A percentile compares a stretch with the other conserved stretches of the same genome.
Evolutionary conservation across 2,329 filamentous ascomycete species (phyloP).

Genomic region (Diaporthe sp.): DNA sequence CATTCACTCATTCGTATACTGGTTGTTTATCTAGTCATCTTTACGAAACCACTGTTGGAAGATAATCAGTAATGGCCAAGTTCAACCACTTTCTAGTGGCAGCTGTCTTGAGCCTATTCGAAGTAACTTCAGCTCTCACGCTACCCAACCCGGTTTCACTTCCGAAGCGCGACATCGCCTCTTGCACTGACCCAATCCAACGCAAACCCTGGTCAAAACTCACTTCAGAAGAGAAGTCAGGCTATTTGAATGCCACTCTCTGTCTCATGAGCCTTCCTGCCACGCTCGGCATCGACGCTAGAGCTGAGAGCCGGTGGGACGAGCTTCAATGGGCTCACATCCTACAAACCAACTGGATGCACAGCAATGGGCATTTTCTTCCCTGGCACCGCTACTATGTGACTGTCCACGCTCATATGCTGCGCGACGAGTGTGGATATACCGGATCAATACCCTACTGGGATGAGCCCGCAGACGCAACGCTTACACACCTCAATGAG

Average conservation of each 20-base stretch:
- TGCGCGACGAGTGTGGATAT: conserved; percentile 49
- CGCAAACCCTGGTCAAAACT: conserved; percentile 6
- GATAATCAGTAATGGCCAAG: neutral
- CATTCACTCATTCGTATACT: neutral
- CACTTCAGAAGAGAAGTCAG: neutral
- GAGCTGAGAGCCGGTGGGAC: conserved; percentile 23
- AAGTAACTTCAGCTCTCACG: neutral
- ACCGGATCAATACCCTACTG: conserved; percentile 50
- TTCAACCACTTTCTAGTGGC: neutral
- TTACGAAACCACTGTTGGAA: neutral
- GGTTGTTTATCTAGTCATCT: neutral
- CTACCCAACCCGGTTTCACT: neutral
- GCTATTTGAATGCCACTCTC: conserved; percentile 17
- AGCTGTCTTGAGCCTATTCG: neutral
- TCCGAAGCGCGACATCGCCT: neutral
- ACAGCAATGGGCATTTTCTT: conserved; percentile 47
- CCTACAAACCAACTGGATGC: conserved; percentile 40
- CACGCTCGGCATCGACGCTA: neutral
- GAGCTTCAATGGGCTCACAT: conserved; percentile 19
- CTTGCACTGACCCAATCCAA: conserved; percentile 4
- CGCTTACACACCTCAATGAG: conserved; percentile 34
- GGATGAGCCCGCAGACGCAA: conserved; percentile 44
- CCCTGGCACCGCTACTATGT: conserved; percentile 52
- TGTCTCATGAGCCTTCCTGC: conserved; percentile 11
- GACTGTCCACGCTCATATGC: conserved; percentile 47